Evolutionary conservation across 2,329 filamentous ascomycete genomes (phyloP), one percentile per base, ranked within the genome.

Genomic region (Knufia fluminis): DNA sequence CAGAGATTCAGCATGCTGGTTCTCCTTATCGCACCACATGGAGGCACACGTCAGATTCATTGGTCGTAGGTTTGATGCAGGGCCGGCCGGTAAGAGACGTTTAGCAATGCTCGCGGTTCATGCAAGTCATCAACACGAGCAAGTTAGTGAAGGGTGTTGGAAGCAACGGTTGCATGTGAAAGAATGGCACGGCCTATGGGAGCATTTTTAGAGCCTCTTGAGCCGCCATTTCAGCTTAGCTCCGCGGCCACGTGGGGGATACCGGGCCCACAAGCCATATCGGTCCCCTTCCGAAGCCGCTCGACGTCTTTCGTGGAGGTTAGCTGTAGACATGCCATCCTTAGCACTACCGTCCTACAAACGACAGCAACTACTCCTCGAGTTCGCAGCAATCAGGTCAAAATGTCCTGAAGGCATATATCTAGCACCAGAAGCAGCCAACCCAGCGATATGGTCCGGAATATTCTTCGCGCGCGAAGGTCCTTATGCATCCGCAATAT

Each of bases 391-490:
- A 53, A 75, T 95, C 59, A 89, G 85, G 66, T 79, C 86, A 69
- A 82, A 83, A 52, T 89, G 85, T 64, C 90, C 90, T 1, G 80
- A 87, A 50, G 91, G 92, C 47, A 76, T 96, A 54, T 96, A 92
- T 68, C 79, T 96, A 67, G 86, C 79, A 64, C 77, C 95, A 52
- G 86, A 85, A 23, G 86, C 87, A 0, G 85, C 85, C 20, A 84
- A 95, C 62, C 80, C 86, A 16, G 80, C 81, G 14, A 71, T 89
- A 43, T 97, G 91, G 91, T 84, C 83, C 26, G 90, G 88, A n/a
- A 85, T 94, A 17, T 74, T 97, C 23, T 97, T 97, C 64, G 81
- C 95, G 54, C 85, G 88, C 50, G 83, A 86, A 73, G 91, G 91
- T 39, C 91, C 92, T 16, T 98, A 96, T 69, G 78, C 86, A 17